Evolutionary conservation across 345 rosid species (phyloP), one percentile per base, ranked within the genome.

Genomic region (Ricinus communis): DNA sequence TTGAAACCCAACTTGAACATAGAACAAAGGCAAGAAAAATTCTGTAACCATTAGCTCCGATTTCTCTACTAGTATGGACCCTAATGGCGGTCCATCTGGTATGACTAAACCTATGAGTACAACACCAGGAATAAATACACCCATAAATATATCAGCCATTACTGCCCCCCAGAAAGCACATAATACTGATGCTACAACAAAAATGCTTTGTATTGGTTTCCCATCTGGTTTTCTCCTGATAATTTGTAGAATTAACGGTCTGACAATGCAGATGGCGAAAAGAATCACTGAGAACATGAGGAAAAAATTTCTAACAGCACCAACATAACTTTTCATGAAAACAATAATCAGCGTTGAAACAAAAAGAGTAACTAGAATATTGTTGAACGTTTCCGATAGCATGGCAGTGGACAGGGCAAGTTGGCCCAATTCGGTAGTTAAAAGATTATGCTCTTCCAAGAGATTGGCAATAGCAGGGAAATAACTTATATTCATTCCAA

Each of bases 71-170:
- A 84, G 1, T 9, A 80, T 49, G 9, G 80, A 27, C 22, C 85
- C 82, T 5, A 81, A n/a, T 0, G 82, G 80, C 0, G 77, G 82
- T 21, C 85, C 87, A 0, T 69, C 51, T 0, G 82, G 85, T n/a
- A 84, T 31, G 5, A 70, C 30, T 1, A 79, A 9, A 0, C 87
- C 83, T 13, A 74, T 28, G 0, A 75, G 4, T 0, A 79, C 4
- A 36, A 61, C 66, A 10, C 85, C 85, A 0, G 52, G 27, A 3
- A 66, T 25, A 25, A 55, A 33, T 2, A 25, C 5, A 0, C 43
- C 22, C 82, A 80, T 0, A 69, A 2, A 4, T n/a, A 40, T 8
- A 25, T 83, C 84, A 14, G 53, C 28, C 0, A 68, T 0, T n/a
- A 46, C 0, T 8, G 68, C 73, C 68, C 65, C 57, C 5, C 64